Conservation (phyloP, 192 early-diverging fungal genomes). For the Coemansia furcata region DNA sequence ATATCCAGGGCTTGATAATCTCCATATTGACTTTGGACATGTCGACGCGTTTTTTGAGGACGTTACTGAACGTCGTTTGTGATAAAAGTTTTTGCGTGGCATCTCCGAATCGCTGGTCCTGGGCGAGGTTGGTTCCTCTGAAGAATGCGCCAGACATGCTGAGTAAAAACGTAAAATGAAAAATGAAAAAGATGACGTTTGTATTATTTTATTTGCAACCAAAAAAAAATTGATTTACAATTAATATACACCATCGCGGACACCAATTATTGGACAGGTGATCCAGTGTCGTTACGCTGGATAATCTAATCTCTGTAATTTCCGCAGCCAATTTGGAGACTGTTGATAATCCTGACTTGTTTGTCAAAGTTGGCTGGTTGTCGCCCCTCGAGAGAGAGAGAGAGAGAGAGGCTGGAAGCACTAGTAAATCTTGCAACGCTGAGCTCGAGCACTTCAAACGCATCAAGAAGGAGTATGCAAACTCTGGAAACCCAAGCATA, state of each 20-base stretch:
- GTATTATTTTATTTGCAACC: background rate
- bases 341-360: background rate
- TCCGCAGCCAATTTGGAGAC: background rate
- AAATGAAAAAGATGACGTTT: background rate
- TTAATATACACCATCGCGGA: background rate
- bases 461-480: background rate
- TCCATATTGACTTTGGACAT: conserved; percentile 85
- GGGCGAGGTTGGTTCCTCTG: conserved; percentile 41
- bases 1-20: conserved; percentile 89
- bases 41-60: conserved; percentile 52
- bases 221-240: background rate
- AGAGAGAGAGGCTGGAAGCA: background rate
- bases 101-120: conserved; percentile 50
- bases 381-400: background rate
- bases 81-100: conserved; percentile 26
- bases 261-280: background rate
- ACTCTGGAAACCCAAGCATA: background rate
- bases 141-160: conserved; percentile 40
- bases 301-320: too few species aligned
- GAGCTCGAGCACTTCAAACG: background rate
- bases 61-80: conserved; percentile 21
- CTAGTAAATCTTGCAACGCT: background rate
- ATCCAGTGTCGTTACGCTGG: background rate
- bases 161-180: background rate
- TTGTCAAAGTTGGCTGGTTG: background rate